phyloP scores from a whole-genome alignment of 768 basidiomycete species.

The Hortiboletus campestris region DNA sequence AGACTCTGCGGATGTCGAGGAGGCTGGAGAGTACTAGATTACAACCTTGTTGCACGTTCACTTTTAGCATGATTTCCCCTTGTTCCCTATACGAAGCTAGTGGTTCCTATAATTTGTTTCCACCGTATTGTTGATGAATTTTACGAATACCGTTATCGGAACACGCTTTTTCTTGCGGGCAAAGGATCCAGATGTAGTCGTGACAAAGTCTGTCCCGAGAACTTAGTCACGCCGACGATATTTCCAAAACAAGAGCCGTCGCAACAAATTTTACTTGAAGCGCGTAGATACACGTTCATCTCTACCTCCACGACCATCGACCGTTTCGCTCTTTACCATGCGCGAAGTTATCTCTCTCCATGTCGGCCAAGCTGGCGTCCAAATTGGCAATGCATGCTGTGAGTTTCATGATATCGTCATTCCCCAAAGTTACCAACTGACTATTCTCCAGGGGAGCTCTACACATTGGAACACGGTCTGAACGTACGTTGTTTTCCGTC shows the following conservation, averaged over 20 bases:
- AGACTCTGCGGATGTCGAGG: constrained; percentile 50
- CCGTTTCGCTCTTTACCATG: constrained; percentile 43
- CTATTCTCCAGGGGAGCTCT: constrained; percentile 78
- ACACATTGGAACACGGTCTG: constrained; percentile 96
- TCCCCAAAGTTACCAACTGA: constrained; percentile 10
- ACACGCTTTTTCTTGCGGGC: constrained; percentile 14
- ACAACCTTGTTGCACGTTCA: constrained; percentile 5
- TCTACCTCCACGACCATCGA: constrained; percentile 13
- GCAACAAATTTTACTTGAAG: constrained; percentile 20
- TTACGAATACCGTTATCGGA: constrained; percentile 28
- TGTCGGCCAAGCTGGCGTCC: constrained; percentile 95
- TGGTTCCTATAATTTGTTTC: constrained; percentile 30
- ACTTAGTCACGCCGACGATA: constrained; percentile 8
- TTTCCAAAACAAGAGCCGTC: constrained; percentile 25
- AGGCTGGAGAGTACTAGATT: constrained; percentile 46
- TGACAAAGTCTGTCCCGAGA: background rate
- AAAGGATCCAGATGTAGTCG: background rate
- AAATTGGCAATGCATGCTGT: constrained; percentile 97
- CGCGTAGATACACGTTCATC: background rate
- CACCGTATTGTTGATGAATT: constrained; percentile 31
- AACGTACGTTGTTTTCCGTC: constrained; percentile 56
- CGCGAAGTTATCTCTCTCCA: constrained; percentile 96
- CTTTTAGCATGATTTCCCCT: constrained; percentile 18
- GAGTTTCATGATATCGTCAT: constrained; percentile 34
- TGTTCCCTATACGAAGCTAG: constrained; percentile 29